Evolutionary conservation across 176 grass and related monocot species (phyloP).

Genomic region (Oryza nivara): DNA sequence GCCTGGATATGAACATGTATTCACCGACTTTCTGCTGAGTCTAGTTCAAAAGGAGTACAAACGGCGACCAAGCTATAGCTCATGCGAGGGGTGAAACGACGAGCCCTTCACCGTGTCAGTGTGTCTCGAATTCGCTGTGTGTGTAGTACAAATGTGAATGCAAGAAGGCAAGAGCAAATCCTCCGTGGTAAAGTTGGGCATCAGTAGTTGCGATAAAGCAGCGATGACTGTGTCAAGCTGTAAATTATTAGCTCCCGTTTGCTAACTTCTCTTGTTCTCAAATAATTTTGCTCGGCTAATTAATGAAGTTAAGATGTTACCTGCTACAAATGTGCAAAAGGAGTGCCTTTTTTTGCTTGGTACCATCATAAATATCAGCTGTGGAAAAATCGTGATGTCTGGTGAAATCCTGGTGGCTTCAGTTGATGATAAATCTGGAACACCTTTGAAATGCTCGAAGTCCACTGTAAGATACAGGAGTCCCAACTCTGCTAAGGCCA

Average conservation of each 20-base stretch:
- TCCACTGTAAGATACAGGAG: too few species aligned
- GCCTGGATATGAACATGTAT: constrained; percentile 95
- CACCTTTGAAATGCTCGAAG: too few species aligned
- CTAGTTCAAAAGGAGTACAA: constrained; percentile 68
- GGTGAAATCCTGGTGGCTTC: background rate
- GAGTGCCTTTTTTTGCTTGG: background rate
- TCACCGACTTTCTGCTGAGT: constrained; percentile 83
- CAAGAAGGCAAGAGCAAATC: constrained; percentile 22
- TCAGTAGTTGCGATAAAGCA: constrained; percentile 41
- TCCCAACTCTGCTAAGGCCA: too few species aligned
- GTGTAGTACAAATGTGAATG: constrained; percentile 47
- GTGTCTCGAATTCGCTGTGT: constrained; percentile 34
- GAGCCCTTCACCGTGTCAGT: background rate
- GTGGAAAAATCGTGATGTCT: too few species aligned
- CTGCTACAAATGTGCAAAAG: background rate
- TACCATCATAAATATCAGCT: background rate
- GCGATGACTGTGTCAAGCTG: constrained; percentile 43
- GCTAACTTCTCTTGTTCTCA: constrained; percentile 24
- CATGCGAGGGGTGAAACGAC: constrained; percentile 36
- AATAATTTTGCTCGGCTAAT: constrained; percentile 13
- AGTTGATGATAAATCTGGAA: background rate
- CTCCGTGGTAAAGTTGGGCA: constrained; percentile 38
- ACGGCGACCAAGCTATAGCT: constrained; percentile 50
- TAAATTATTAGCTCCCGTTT: constrained; percentile 38
- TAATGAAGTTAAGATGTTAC: background rate